phyloP scores from a whole-genome alignment of 2,329 filamentous ascomycete species.

The Madurella fahalii region DNA sequence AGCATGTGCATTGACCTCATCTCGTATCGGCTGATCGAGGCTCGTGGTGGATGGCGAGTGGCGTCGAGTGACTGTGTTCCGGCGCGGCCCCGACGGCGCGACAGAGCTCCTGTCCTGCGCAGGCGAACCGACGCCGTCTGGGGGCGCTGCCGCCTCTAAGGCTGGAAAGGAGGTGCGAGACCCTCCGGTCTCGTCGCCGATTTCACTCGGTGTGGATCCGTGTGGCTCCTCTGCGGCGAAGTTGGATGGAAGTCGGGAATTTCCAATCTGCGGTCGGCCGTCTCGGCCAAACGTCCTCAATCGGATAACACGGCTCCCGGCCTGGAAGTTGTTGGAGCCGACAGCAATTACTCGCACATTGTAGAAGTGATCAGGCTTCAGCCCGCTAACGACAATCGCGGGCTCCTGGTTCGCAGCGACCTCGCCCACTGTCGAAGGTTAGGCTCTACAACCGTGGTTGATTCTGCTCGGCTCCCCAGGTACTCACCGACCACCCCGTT shows the following conservation, averaged over 20 bases:
- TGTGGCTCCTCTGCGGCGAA: conserved; percentile 51
- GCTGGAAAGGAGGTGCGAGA: conserved; percentile 49
- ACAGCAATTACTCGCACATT: conserved; percentile 91
- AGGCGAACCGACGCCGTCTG: conserved; percentile 58
- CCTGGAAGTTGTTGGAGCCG: conserved; percentile 87
- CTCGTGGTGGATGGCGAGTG: conserved; percentile 67
- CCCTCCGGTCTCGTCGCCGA: conserved; percentile 47
- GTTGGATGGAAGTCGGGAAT: conserved; percentile 53
- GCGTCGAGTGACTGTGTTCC: conserved; percentile 68
- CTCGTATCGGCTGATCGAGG: conserved; percentile 45
- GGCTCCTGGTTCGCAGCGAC: conserved; percentile 72
- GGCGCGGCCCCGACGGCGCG: conserved; percentile 41
- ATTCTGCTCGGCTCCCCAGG: background rate
- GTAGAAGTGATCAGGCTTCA: conserved; percentile 85
- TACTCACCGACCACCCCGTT: conserved; percentile 82
- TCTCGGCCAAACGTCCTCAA: conserved; percentile 70
- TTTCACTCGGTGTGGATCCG: conserved; percentile 38
- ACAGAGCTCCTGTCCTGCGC: conserved; percentile 58
- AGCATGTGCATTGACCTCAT: conserved; percentile 47
- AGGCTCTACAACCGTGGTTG: conserved; percentile 16
- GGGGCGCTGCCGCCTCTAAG: conserved; percentile 58
- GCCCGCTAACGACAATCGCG: conserved; percentile 84
- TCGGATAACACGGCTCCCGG: conserved; percentile 79
- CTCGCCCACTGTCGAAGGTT: conserved; percentile 64
- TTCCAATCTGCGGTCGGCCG: conserved; percentile 57